A percentile compares a stretch with the other conserved stretches of the same genome.
Evolutionary conservation across 108 stramenopile genomes (phyloP).

Genomic region (Skeletonema costatum): DNA sequence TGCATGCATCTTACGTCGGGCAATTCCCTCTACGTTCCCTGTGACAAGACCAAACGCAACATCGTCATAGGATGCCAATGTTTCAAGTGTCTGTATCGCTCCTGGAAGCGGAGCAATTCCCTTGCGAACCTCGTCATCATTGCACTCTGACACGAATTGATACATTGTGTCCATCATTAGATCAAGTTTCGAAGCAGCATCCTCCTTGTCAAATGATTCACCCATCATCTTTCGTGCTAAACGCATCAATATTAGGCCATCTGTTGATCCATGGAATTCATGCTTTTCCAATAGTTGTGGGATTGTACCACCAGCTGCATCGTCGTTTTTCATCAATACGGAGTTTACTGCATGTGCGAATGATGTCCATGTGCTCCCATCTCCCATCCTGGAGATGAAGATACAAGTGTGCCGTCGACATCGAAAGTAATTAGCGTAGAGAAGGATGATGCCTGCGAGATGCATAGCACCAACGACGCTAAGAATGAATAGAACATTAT

Average conservation of each 20-base stretch:
- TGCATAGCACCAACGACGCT: background rate
- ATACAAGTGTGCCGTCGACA: constrained; percentile 57
- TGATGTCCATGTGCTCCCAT: constrained; percentile 51
- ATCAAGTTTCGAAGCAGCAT: constrained; percentile 28
- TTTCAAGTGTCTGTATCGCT: constrained; percentile 37
- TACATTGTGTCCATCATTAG: constrained; percentile 49
- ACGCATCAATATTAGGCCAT: constrained; percentile 55
- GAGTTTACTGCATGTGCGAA: constrained; percentile 38
- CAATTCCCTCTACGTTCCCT: constrained; percentile 67
- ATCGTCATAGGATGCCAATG: constrained; percentile 20
- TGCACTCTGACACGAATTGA: constrained; percentile 26
- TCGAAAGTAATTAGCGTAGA: constrained; percentile 57
- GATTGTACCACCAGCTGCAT: constrained; percentile 18
- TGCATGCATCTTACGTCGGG: constrained; percentile 54
- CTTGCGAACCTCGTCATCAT: constrained; percentile 36
- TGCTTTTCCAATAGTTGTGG: constrained; percentile 37
- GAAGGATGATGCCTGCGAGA: constrained; percentile 1
- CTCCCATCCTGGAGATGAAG: constrained; percentile 41
- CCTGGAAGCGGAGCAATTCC: constrained; percentile 51
- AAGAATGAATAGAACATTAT: background rate
- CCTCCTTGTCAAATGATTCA: constrained; percentile 4
- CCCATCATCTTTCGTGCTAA: constrained; percentile 42
- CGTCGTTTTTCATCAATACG: constrained; percentile 10
- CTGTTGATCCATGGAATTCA: constrained; percentile 59
- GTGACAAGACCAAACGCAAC: constrained; percentile 60